phyloP scores from a whole-genome alignment of 2,329 filamentous ascomycete species.

The Dendrostoma leiphaemia region DNA sequence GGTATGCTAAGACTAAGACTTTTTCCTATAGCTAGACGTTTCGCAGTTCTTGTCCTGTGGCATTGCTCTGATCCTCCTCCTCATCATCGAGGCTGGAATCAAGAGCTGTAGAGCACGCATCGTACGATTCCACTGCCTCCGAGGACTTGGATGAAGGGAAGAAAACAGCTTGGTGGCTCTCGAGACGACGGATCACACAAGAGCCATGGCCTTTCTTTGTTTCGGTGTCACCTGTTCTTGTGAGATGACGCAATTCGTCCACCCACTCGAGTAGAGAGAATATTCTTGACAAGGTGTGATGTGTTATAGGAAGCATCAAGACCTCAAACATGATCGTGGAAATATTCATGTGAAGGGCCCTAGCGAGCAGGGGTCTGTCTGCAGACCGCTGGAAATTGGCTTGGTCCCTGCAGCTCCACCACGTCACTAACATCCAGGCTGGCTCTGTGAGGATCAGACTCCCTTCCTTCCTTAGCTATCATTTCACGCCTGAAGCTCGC shows the following conservation, averaged over 20 bases:
- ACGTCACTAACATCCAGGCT: not conserved
- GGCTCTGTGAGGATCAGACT: not conserved
- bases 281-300: not conserved
- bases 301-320: not conserved
- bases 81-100: too few relatives aligned
- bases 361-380: conserved; percentile 1
- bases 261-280: not conserved
- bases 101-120: too few relatives aligned
- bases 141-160: too few relatives aligned
- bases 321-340: not conserved
- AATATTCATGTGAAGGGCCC: not conserved
- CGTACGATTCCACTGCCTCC: too few relatives aligned
- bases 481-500: too few relatives aligned
- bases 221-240: not conserved
- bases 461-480: not conserved
- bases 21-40: too few relatives aligned
- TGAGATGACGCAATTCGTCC: not conserved
- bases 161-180: too few relatives aligned
- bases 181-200: too few relatives aligned
- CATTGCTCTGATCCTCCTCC: too few relatives aligned
- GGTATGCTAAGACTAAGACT: too few relatives aligned
- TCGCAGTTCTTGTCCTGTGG: too few relatives aligned
- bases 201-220: too few relatives aligned
- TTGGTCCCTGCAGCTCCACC: not conserved
- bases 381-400: not conserved